phyloP scores from a whole-genome alignment of 441 rosid genomes.

The Biscutella laevigata region DNA sequence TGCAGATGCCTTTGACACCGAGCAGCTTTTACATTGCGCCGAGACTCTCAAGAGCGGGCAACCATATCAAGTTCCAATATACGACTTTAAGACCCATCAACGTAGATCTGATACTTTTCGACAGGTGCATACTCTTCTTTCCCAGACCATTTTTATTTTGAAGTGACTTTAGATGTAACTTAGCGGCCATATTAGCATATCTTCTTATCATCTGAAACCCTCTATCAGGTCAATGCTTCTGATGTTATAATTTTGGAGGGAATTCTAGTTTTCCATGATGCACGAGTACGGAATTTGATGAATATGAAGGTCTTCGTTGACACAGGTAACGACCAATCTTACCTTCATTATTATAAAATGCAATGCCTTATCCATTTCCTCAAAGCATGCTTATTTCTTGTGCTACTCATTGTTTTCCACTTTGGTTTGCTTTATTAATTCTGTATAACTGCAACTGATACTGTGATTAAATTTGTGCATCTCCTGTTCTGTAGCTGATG shows the following conservation, averaged over 20 bases:
- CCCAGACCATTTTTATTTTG: background rate
- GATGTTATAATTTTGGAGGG: constrained; percentile 98
- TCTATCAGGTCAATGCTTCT: constrained; percentile 80
- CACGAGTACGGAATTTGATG: constrained; percentile 81
- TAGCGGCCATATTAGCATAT: background rate
- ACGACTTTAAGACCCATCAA: constrained; percentile 82
- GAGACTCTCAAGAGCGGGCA: constrained; percentile 63
- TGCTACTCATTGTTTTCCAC: background rate
- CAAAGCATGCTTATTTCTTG: background rate
- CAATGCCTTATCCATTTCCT: background rate
- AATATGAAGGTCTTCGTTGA: constrained; percentile 93
- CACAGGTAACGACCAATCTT: constrained; percentile 44
- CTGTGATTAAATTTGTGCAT: background rate
- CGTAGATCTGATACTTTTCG: constrained; percentile 78
- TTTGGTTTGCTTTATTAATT: background rate
- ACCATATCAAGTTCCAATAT: constrained; percentile 79
- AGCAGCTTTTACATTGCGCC: constrained; percentile 85
- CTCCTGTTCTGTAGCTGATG: constrained; percentile 9
- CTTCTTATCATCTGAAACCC: too few relatives aligned
- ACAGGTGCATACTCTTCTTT: constrained; percentile 43
- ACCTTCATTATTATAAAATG: constrained; percentile 1
- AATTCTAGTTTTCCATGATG: constrained; percentile 87
- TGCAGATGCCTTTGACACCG: constrained; percentile 92
- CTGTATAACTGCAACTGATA: background rate
- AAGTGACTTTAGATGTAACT: background rate